Base-by-base conservation (phyloP, 2,329 filamentous ascomycete species). In the Exophiala oligosperma region DNA sequence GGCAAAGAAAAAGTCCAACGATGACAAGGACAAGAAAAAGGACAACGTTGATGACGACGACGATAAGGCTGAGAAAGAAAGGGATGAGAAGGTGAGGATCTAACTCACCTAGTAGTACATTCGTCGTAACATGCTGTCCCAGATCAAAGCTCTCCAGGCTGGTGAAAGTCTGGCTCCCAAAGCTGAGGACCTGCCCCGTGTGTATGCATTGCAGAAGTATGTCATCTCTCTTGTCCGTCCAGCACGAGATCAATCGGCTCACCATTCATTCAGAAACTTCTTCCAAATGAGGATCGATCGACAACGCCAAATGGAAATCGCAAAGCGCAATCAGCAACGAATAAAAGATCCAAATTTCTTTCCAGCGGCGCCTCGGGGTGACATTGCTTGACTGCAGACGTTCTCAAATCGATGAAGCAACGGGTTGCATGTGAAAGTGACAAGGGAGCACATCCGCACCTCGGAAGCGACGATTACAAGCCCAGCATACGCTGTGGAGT, bases 121-220 rank as follows among this genome's bases (percentile, higher is more conserved):
- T 11, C 32, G 6, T 35, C 32, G 32, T 35, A 35, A 35, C 32
- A 35, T 2, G 7, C 8, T 9, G 32, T 35, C 32, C 38, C 62
- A 78, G 74, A 77, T 78, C 65, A 75, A 79, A 64, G 73, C 77
- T 35, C 72, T 82, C 26, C 75, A 81, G 63, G 78, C 79, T 47
- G 76, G 76, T 21, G 69, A 73, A 37, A 68, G 69, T 72, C 35
- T 65, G 76, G 49, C 23, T 41, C 40, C 47, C 17, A 54, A 51
- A 26, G 24, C 56, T 2, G 86, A 90, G 60, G 85, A 90, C 60
- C 86, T 88, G 56, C 88, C 91, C 21, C 84, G 93, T 43, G 82
- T 96, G 2, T 99, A 94, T 75, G 84, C 89, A 64, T 79, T 97
- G 58, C 89, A 93, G 70, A 92, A 87, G 89, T 93, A 75, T 55